These are phyloP conservation scores for Acacia acuminata DNA, from an alignment of 306 rosid species.

Conservation along the genomic window DNA sequence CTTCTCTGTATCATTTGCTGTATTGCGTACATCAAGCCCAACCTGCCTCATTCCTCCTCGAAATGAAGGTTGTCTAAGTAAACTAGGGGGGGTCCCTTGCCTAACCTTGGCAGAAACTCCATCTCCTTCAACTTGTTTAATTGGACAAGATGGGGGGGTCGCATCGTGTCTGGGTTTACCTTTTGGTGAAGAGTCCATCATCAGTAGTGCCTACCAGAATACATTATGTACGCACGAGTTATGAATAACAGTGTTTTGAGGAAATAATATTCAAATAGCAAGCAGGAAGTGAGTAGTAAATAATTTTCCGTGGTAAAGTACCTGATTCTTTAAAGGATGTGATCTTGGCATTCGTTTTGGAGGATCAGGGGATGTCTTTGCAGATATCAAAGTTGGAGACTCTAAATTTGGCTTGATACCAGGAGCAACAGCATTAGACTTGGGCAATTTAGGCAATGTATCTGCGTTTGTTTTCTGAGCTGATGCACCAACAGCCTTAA, in stretches of 20 bases:
- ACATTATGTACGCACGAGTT: slow-evolving; percentile 3
- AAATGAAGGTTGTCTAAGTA: slow-evolving; percentile 63
- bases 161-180: slow-evolving; percentile 62
- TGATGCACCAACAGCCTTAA: slow-evolving; percentile 52
- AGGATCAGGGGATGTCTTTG: slow-evolving; percentile 60
- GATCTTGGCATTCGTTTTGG: slow-evolving; percentile 60
- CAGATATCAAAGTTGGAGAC: slow-evolving; percentile 43
- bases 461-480: slow-evolving; percentile 55
- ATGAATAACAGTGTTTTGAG: slow-evolving; percentile 10
- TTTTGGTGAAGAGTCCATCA: slow-evolving; percentile 66
- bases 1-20: slow-evolving; percentile 41
- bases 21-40: slow-evolving; percentile 62
- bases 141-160: slow-evolving; percentile 54
- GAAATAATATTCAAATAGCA: slow-evolving; percentile 12
- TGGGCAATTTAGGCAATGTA: slow-evolving; percentile 68
- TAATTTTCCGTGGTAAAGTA: slow-evolving; percentile 32
- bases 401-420: slow-evolving; percentile 61
- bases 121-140: slow-evolving; percentile 70
- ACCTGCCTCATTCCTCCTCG: slow-evolving; percentile 60
- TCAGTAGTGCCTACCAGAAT: slow-evolving; percentile 49
- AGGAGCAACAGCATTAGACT: slow-evolving; percentile 53
- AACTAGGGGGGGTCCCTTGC: slow-evolving; percentile 83
- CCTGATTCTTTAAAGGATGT: slow-evolving; percentile 75
- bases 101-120: slow-evolving; percentile 69
- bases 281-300: background rate